Conservation (phyloP, 2,329 filamentous ascomycete species). For the Fusarium goolgardi region DNA sequence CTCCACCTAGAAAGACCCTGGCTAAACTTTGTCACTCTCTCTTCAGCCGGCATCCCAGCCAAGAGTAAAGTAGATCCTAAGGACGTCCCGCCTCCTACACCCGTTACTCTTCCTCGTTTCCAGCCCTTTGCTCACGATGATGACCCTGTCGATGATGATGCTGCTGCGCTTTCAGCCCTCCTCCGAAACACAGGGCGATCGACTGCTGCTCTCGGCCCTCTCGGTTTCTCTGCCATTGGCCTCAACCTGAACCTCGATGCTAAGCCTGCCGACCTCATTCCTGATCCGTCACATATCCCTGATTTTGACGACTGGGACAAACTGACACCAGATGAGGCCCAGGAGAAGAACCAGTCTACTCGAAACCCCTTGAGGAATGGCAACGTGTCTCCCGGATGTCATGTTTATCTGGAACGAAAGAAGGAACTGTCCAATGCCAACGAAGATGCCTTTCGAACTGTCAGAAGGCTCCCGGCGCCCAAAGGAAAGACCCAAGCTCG, state of each 20-base stretch:
- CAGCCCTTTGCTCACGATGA: constrained; percentile 54
- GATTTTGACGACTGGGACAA: constrained; percentile 65
- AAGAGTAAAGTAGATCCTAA: constrained; percentile 56
- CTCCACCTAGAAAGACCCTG: constrained; percentile 35
- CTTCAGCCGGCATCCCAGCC: constrained; percentile 47
- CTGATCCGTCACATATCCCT: constrained; percentile 64
- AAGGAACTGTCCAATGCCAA: constrained; percentile 68
- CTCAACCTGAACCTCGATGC: constrained; percentile 66
- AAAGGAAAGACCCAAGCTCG: constrained; percentile 65
- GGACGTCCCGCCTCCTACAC: constrained; percentile 68
- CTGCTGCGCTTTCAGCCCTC: constrained; percentile 59
- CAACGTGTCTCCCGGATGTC: constrained; percentile 66
- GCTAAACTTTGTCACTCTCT: constrained; percentile 34
- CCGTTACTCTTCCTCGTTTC: constrained; percentile 63
- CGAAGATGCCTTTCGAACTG: constrained; percentile 69
- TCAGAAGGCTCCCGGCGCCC: constrained; percentile 67
- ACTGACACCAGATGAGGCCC: constrained; percentile 62
- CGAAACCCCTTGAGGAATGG: constrained; percentile 64
- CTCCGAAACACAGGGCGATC: constrained; percentile 67
- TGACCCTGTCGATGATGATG: constrained; percentile 44
- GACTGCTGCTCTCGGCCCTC: constrained; percentile 50
- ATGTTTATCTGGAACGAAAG: constrained; percentile 68
- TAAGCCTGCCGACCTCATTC: constrained; percentile 62
- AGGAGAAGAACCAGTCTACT: constrained; percentile 61
- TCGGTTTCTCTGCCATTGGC: constrained; percentile 68